Percentiles rank a stretch among this genome's conserved stretches.
phyloP scores from a whole-genome alignment of 805 yeast genomes.

The Myxozyma geophila region DNA sequence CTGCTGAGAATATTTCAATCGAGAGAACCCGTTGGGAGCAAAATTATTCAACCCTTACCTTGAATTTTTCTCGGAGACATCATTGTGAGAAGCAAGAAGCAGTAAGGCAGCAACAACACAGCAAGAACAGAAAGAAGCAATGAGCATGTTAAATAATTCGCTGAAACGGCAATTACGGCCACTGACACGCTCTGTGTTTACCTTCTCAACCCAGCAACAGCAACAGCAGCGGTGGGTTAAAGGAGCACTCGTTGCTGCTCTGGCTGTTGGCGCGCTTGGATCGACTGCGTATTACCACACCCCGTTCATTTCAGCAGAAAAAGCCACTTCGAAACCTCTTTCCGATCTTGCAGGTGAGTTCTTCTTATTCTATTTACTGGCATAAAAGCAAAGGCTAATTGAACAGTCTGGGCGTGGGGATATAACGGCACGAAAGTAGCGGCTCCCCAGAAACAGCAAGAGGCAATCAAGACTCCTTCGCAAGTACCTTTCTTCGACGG shows the following conservation, averaged over 20 bases:
- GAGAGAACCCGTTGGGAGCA: slow-evolving; percentile 1
- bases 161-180: no score
- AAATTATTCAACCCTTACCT: not conserved
- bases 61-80: no score
- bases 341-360: slow-evolving; percentile 41
- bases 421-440: slow-evolving; percentile 52
- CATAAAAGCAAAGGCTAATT: slow-evolving; percentile 43
- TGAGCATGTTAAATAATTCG: no score
- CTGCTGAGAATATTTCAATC: not conserved
- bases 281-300: not conserved
- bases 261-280: not conserved
- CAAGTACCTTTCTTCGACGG: slow-evolving; percentile 69
- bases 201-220: no score
- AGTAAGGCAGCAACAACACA: no score
- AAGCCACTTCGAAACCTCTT: slow-evolving; percentile 24
- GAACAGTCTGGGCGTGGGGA: slow-evolving; percentile 62
- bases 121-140: no score
- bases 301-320: slow-evolving; percentile 17
- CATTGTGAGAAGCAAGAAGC: no score
- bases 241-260: not conserved
- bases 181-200: no score
- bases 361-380: not conserved
- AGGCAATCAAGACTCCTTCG: slow-evolving; percentile 56
- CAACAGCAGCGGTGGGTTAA: not conserved
- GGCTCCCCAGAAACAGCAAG: slow-evolving; percentile 40